Conservation (phyloP, 1,284 basidiomycete genomes). For the Rhodotorula sp. region DNA sequence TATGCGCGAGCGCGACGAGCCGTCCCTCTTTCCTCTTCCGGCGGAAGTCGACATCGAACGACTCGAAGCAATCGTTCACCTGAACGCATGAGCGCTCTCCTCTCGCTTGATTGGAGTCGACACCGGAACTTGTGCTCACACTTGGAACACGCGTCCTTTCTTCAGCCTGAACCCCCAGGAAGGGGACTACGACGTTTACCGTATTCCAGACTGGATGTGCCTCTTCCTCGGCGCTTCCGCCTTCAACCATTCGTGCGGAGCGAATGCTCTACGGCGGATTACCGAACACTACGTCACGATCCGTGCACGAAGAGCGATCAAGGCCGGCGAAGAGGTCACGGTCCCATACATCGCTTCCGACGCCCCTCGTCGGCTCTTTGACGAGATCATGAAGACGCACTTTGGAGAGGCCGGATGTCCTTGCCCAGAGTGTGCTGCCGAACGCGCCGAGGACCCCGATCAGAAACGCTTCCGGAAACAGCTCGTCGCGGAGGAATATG, state of each 20-base stretch:
- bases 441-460: neutral
- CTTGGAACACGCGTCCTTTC: neutral
- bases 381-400: neutral
- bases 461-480: neutral
- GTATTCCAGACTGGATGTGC: conserved; percentile 4
- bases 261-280: conserved; percentile 42
- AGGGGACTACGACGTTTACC: neutral
- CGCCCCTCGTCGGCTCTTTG: neutral
- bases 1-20: neutral
- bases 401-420: neutral
- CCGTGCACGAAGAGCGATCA: conserved; percentile 10
- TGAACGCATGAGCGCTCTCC: conserved; percentile 5
- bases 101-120: too few species aligned
- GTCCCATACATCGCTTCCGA: neutral
- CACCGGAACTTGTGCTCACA: too few species aligned
- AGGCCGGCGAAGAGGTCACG: conserved; percentile 11
- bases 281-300: conserved; percentile 45
- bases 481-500: neutral
- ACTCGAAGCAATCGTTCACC: conserved; percentile 2
- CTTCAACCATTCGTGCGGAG: conserved; percentile 49
- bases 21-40: neutral
- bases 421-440: neutral
- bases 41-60: conserved; percentile 3
- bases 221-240: conserved; percentile 47
- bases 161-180: neutral